phyloP scores from a whole-genome alignment of 2,329 filamentous ascomycete genomes.

The Botryosphaeria agaves region DNA sequence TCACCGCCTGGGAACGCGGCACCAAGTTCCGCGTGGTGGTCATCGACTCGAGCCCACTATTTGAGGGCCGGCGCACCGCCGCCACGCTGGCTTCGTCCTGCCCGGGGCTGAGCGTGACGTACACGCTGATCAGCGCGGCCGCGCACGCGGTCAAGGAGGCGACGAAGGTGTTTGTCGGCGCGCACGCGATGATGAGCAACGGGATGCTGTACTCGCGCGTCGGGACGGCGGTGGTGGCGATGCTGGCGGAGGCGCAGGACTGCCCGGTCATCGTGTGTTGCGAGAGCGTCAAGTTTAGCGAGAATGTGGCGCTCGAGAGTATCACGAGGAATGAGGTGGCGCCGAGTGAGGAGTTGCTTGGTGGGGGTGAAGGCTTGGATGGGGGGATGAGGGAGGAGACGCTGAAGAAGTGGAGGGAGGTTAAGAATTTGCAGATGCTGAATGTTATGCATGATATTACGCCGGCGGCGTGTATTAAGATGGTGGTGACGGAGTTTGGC shows the following conservation, averaged over 20 bases:
- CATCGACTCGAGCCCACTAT: slow-evolving; percentile 57
- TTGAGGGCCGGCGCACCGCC: slow-evolving; percentile 55
- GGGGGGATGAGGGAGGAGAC: slow-evolving; percentile 10
- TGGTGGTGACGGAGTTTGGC: slow-evolving; percentile 84
- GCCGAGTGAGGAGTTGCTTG: slow-evolving; percentile 47
- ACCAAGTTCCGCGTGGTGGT: slow-evolving; percentile 71
- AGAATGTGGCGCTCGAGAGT: slow-evolving; percentile 76
- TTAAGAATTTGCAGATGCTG: slow-evolving; percentile 41
- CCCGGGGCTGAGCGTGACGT: slow-evolving; percentile 67
- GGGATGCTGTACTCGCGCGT: slow-evolving; percentile 76
- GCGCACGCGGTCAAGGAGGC: slow-evolving; percentile 54
- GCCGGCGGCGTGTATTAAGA: slow-evolving; percentile 67
- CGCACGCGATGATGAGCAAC: slow-evolving; percentile 91
- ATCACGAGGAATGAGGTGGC: slow-evolving; percentile 90
- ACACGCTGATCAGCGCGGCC: slow-evolving; percentile 64
- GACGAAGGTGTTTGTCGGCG: slow-evolving; percentile 65
- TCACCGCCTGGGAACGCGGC: slow-evolving; percentile 51
- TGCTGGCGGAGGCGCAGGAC: slow-evolving; percentile 58
- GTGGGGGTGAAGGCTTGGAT: slow-evolving; percentile 1
- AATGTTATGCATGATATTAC: slow-evolving; percentile 89
- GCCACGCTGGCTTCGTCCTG: slow-evolving; percentile 47
- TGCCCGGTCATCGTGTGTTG: slow-evolving; percentile 78
- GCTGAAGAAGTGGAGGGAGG: slow-evolving; percentile 34
- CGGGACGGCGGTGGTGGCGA: slow-evolving; percentile 74
- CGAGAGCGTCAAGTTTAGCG: slow-evolving; percentile 90